Evolutionary conservation across 164 flowering plant species (phyloP).

Genomic region (Magnolia officinalis): DNA sequence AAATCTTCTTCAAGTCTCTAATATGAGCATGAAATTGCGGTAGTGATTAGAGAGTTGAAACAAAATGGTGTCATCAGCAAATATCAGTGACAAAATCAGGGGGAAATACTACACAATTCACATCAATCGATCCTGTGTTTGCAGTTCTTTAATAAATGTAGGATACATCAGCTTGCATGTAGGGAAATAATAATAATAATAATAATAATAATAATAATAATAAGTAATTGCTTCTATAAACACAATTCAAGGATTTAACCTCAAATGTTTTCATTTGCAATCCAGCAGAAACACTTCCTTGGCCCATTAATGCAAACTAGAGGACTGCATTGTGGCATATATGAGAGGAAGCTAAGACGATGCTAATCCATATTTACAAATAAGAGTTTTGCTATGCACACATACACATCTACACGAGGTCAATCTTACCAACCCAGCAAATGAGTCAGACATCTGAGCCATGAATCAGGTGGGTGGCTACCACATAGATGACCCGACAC

Average conservation of each 20-base stretch:
- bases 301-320: too few relatives aligned
- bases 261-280: too few relatives aligned
- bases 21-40: background rate
- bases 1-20: background rate
- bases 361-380: too few relatives aligned
- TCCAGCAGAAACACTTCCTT: too few relatives aligned
- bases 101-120: background rate
- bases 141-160: background rate
- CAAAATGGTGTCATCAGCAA: background rate
- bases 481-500: background rate
- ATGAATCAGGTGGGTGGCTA: background rate
- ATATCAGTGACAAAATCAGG: background rate
- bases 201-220: too few relatives aligned
- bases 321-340: too few relatives aligned
- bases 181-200: background rate
- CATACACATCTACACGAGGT: background rate
- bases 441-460: background rate
- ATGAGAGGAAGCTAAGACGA: too few relatives aligned
- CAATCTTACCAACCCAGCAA: background rate
- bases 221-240: too few relatives aligned
- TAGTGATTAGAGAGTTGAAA: background rate
- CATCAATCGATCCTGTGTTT: background rate
- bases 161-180: background rate
- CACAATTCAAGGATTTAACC: too few relatives aligned
- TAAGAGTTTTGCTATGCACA: too few relatives aligned